Percentiles rank a stretch among this genome's conserved stretches.
These are phyloP conservation scores for Salvia sclarea DNA, from an alignment of 305 asterid genomes.

Conservation along the genomic window DNA sequence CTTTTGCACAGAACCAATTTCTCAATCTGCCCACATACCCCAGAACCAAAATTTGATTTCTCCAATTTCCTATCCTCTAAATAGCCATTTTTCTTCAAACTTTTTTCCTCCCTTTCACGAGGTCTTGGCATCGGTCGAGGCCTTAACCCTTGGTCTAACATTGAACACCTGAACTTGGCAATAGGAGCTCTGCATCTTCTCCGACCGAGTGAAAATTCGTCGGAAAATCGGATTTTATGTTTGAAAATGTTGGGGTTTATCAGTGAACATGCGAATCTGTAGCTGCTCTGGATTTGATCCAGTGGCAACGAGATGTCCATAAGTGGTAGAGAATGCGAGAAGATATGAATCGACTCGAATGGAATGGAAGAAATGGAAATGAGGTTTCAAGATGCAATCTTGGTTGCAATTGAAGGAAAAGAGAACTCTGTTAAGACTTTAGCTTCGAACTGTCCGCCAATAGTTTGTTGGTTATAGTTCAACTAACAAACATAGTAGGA, in stretches of 20 bases:
- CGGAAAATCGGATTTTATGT: slow-evolving; percentile 31
- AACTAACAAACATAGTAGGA: slow-evolving; percentile 18
- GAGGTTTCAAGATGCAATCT: slow-evolving; percentile 23
- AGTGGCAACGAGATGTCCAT: slow-evolving; percentile 57
- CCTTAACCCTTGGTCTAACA: slow-evolving; percentile 47
- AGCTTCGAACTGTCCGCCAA: slow-evolving; percentile 50
- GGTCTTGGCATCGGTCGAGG: slow-evolving; percentile 52
- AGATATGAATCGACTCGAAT: slow-evolving; percentile 21
- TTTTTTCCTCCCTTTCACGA: slow-evolving; percentile 27
- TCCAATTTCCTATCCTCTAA: slow-evolving; percentile 30
- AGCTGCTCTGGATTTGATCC: slow-evolving; percentile 52
- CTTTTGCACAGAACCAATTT: slow-evolving; percentile 60
- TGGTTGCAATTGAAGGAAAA: neutral
- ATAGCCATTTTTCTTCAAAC: slow-evolving; percentile 18
- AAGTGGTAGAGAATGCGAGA: slow-evolving; percentile 1
- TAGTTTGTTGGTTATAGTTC: slow-evolving; percentile 27
- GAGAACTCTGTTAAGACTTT: neutral
- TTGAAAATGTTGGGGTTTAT: slow-evolving; percentile 33
- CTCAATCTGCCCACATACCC: slow-evolving; percentile 65
- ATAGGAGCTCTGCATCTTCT: slow-evolving; percentile 32
- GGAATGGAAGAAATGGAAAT: slow-evolving; percentile 15
- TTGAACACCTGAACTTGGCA: slow-evolving; percentile 45
- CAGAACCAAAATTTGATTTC: slow-evolving; percentile 37
- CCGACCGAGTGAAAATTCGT: slow-evolving; percentile 34
- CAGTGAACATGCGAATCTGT: slow-evolving; percentile 41